Conservation (phyloP, 2,329 filamentous ascomycete genomes). For the Alternaria consortialis region DNA sequence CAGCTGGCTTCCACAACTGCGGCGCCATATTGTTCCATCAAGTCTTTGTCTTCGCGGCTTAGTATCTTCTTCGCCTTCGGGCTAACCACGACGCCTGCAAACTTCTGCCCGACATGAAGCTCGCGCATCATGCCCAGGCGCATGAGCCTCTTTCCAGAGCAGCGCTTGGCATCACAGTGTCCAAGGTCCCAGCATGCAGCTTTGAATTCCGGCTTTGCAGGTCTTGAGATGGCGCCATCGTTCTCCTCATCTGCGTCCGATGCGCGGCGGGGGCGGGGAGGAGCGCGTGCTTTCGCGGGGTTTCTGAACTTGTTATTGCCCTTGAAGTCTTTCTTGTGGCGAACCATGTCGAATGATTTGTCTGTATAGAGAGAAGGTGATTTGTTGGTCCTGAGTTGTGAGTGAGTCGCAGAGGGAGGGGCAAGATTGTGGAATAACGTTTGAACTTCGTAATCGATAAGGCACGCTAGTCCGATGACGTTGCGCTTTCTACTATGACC, state of each 20-base stretch:
- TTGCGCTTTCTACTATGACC: slow-evolving; percentile 7
- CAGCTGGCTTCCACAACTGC: slow-evolving; percentile 98
- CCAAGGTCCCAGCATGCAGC: slow-evolving; percentile 98
- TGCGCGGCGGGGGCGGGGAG: slow-evolving; percentile 54
- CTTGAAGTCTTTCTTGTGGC: slow-evolving; percentile 89
- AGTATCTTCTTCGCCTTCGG: slow-evolving; percentile 90
- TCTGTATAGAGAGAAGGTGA: background rate
- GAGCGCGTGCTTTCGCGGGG: slow-evolving; percentile 65
- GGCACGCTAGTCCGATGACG: slow-evolving; percentile 22
- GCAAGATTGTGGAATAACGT: slow-evolving; percentile 27
- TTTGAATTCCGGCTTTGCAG: slow-evolving; percentile 72
- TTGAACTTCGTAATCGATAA: slow-evolving; percentile 32
- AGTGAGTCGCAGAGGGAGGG: slow-evolving; percentile 25
- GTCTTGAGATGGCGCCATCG: slow-evolving; percentile 38
- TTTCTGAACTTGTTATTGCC: slow-evolving; percentile 75
- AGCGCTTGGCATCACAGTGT: slow-evolving; percentile 96
- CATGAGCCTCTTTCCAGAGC: slow-evolving; percentile 95
- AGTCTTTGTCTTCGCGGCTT: slow-evolving; percentile 80
- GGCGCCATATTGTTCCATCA: slow-evolving; percentile 88
- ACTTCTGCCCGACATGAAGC: slow-evolving; percentile 88
- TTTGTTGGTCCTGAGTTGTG: background rate
- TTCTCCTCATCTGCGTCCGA: slow-evolving; percentile 34
- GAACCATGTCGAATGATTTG: slow-evolving; percentile 71
- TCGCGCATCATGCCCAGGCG: slow-evolving; percentile 92
- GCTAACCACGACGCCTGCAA: slow-evolving; percentile 90